Conservation (phyloP, 2,329 filamentous ascomycete genomes). For the Exophiala mesophila region DNA sequence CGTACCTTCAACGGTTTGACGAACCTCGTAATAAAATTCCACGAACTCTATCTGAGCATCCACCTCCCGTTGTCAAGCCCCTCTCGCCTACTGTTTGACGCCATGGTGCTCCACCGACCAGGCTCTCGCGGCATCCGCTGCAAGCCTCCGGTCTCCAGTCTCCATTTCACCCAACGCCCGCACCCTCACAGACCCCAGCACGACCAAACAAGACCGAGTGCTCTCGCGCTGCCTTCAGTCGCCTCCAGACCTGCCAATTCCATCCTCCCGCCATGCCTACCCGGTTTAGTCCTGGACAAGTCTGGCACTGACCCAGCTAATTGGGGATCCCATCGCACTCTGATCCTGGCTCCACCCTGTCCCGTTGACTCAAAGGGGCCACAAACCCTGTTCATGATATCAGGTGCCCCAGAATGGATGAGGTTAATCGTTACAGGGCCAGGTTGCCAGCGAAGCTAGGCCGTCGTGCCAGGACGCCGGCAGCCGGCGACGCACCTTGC, state of each 20-base stretch:
- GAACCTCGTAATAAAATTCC: constrained; percentile 13
- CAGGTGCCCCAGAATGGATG: constrained; percentile 6
- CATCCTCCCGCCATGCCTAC: background rate
- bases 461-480: constrained; percentile 17
- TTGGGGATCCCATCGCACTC: background rate
- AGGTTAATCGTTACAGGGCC: too few species aligned
- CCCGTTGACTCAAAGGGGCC: background rate
- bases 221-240: background rate
- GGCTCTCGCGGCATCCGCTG: constrained; percentile 4
- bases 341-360: background rate
- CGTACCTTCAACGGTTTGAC: constrained; percentile 8
- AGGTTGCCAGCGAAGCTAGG: too few species aligned
- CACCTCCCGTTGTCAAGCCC: constrained; percentile 4
- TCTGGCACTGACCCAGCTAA: background rate
- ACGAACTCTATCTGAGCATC: constrained; percentile 15
- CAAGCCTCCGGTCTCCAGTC: too few species aligned
- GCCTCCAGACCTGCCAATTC: background rate
- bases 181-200: background rate
- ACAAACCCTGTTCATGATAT: constrained; percentile 13
- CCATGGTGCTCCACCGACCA: constrained; percentile 4
- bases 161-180: background rate
- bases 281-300: background rate
- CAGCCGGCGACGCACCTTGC: constrained; percentile 9
- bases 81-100: constrained; percentile 15
- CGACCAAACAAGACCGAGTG: too few species aligned